A percentile compares a stretch with the other conserved stretches of the same genome.
phyloP scores from a whole-genome alignment of 805 yeast species.

The Saccharomycopsis synnaedendra region DNA sequence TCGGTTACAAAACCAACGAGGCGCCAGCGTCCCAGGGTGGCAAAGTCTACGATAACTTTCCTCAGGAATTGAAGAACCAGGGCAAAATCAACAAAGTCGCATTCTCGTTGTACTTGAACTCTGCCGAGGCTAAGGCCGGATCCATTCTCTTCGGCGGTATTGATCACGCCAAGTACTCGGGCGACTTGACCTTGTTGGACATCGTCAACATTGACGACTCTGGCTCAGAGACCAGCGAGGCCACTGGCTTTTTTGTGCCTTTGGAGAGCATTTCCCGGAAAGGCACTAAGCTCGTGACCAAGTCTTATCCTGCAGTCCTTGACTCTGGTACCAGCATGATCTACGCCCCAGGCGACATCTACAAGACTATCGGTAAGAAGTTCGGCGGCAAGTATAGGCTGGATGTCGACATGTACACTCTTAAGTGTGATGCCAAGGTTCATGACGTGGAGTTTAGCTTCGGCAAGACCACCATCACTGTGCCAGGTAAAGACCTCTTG shows the following conservation, averaged over 20 bases:
- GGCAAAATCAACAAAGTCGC: conserved; percentile 45
- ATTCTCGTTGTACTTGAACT: conserved; percentile 54
- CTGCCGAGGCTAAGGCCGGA: conserved; percentile 32
- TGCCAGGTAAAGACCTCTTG: conserved; percentile 32
- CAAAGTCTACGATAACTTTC: conserved; percentile 50
- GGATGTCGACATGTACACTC: conserved; percentile 32
- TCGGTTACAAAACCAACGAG: conserved; percentile 63
- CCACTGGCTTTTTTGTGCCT: conserved; percentile 34
- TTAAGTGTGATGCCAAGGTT: conserved; percentile 31
- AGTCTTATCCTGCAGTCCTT: conserved; percentile 29
- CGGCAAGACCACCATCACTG: conserved; percentile 43
- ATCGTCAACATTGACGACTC: conserved; percentile 31
- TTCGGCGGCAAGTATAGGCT: conserved; percentile 23
- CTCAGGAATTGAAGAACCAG: conserved; percentile 42
- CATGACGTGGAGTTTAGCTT: conserved; percentile 36
- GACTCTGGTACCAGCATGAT: conserved; percentile 52
- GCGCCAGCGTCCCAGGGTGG: conserved; percentile 30
- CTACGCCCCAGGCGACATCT: conserved; percentile 30
- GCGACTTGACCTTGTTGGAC: conserved; percentile 39
- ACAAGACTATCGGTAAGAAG: conserved; percentile 17
- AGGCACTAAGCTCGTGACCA: conserved; percentile 14
- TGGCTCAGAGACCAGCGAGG: conserved; percentile 27
- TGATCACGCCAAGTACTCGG: conserved; percentile 51
- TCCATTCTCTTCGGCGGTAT: conserved; percentile 63
- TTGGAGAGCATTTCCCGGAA: conserved; percentile 18